Conservation (phyloP, 2,329 filamentous ascomycete genomes). For the Blumeria hordei region DNA sequence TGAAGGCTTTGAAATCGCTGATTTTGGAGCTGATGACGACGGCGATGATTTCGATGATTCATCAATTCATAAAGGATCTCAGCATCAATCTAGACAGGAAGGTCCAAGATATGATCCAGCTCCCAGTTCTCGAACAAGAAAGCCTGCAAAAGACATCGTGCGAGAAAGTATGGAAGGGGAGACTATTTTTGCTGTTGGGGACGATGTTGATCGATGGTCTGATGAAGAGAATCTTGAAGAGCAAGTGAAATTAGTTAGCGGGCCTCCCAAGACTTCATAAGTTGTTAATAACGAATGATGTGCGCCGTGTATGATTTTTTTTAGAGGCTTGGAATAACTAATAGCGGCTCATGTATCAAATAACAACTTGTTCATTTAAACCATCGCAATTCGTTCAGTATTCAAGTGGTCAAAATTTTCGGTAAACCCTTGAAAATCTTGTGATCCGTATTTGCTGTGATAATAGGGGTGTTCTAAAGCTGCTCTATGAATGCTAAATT, state of each 20-base stretch:
- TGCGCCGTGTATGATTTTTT: no score
- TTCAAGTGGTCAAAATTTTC: no score
- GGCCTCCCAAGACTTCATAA: not conserved
- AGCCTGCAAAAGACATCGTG: conserved; percentile 17
- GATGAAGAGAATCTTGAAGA: conserved; percentile 43
- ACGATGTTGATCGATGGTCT: conserved; percentile 60
- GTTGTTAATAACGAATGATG: not conserved
- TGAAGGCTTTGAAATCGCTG: conserved; percentile 90
- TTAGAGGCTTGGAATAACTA: no score
- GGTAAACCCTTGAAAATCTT: no score
- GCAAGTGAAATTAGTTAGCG: conserved; percentile 23
- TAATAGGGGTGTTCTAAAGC: no score
- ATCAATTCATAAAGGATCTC: conserved; percentile 20
- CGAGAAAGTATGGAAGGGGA: conserved; percentile 57
- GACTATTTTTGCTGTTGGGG: conserved; percentile 86
- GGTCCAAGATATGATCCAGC: conserved; percentile 16
- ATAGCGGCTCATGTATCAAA: no score
- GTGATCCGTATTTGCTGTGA: no score
- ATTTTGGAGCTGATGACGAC: conserved; percentile 48
- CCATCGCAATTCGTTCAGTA: no score
- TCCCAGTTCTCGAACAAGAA: conserved; percentile 5
- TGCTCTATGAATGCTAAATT: no score
- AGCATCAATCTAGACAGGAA: conserved; percentile 18
- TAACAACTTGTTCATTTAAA: no score
- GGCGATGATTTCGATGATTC: conserved; percentile 39